phyloP scores from a whole-genome alignment of 2,329 filamentous ascomycete species.

The Sphaerulina populicola region DNA sequence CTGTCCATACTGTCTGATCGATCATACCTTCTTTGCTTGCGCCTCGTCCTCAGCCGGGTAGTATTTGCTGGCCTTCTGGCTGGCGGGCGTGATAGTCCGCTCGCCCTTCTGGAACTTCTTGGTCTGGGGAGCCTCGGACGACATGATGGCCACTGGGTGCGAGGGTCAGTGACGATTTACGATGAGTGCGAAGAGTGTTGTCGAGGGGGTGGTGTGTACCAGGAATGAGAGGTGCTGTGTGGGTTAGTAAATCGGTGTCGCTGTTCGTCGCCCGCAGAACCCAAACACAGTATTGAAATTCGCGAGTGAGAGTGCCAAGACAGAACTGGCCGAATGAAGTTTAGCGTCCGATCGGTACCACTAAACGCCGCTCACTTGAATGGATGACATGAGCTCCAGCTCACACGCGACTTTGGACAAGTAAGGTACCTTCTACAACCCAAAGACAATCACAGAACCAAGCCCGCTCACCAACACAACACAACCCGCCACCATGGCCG shows the following conservation, averaged over 20 bases:
- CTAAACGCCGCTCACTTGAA: no score
- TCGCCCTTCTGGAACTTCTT: slow-evolving; percentile 98
- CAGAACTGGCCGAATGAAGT: no score
- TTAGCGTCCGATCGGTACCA: no score
- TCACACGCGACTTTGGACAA: no score
- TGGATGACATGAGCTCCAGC: no score
- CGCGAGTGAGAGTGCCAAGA: no score
- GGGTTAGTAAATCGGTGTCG: slow-evolving; percentile 12
- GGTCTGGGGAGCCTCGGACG: slow-evolving; percentile 43
- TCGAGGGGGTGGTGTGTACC: neutral
- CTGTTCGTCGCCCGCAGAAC: slow-evolving; percentile 5
- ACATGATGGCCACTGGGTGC: slow-evolving; percentile 25
- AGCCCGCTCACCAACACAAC: neutral
- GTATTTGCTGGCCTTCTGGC: slow-evolving; percentile 97
- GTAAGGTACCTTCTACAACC: no score
- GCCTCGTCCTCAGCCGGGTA: slow-evolving; percentile 91
- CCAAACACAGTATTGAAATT: no score
- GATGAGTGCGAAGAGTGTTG: neutral
- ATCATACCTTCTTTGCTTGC: slow-evolving; percentile 79
- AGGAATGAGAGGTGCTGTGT: slow-evolving; percentile 10
- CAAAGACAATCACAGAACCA: neutral
- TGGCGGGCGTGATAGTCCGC: slow-evolving; percentile 76
- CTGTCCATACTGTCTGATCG: slow-evolving; percentile 30
- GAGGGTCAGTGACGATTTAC: neutral
- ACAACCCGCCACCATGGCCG: slow-evolving; percentile 56